phyloP scores from a whole-genome alignment of 2,329 filamentous ascomycete genomes.

The Aspergillus pseudonomiae region DNA sequence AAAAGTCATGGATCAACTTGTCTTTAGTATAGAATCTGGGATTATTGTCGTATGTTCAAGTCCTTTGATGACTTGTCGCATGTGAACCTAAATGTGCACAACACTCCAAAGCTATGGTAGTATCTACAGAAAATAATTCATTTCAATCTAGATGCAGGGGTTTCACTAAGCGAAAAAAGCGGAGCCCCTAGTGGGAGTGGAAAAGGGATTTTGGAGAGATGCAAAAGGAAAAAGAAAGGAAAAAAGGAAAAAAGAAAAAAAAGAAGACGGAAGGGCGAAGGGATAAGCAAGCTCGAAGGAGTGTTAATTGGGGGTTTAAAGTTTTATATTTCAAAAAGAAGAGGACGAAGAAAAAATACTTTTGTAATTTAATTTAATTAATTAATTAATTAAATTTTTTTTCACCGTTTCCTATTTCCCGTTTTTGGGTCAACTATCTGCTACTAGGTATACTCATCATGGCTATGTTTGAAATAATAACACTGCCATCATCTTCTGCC shows the following conservation, averaged over 20 bases:
- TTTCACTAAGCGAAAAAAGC: constrained; percentile 1
- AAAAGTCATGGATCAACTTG: background rate
- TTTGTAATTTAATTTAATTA: too few relatives aligned
- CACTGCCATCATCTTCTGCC: background rate
- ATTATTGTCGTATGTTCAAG: background rate
- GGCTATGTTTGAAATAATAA: background rate
- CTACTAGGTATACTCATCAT: background rate
- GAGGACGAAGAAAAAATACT: too few relatives aligned
- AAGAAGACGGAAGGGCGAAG: too few relatives aligned
- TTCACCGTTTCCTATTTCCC: background rate
- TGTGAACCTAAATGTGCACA: background rate
- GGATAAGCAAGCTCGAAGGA: background rate
- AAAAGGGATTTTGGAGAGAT: too few relatives aligned
- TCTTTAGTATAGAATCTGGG: background rate
- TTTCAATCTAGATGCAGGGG: background rate
- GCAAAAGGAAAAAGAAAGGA: too few relatives aligned
- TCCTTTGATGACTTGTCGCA: background rate
- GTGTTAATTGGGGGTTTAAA: background rate
- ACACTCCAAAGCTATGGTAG: background rate
- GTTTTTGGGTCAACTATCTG: background rate
- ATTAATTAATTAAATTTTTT: background rate
- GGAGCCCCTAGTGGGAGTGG: constrained; percentile 2
- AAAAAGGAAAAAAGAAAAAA: background rate
- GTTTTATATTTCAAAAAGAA: background rate
- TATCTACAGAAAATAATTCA: background rate